Percentiles rank a stretch among this genome's conserved stretches.
Conservation (phyloP, 148 eudicot genomes). For the Vaccinium macrocarpon region DNA sequence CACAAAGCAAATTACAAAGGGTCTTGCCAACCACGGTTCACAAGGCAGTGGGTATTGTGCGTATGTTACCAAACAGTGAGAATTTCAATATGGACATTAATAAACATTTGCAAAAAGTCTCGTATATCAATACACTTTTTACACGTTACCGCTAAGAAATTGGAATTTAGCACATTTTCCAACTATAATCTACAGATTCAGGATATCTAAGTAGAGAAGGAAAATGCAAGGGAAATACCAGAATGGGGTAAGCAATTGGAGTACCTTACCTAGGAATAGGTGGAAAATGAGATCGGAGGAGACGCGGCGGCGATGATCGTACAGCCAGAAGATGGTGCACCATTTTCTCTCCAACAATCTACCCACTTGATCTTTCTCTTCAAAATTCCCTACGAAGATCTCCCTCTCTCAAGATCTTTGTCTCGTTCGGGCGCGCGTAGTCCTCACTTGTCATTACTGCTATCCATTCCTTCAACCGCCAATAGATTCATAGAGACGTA, state of each 20-base stretch:
- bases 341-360: conserved; percentile 12
- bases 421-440: neutral
- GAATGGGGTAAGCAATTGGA: neutral
- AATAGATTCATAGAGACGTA: too few species aligned
- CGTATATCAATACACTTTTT: too few species aligned
- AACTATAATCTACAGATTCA: neutral
- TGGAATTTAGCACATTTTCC: too few species aligned
- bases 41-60: too few species aligned
- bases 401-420: neutral
- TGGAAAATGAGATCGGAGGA: conserved; percentile 29
- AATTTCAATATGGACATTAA: too few species aligned
- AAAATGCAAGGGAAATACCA: neutral
- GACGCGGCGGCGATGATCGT: conserved; percentile 29
- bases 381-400: neutral
- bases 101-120: too few species aligned
- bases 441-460: neutral
- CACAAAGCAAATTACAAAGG: too few species aligned
- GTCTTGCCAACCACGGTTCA: too few species aligned
- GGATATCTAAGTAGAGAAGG: neutral
- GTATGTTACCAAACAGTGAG: neutral
- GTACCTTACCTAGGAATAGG: conserved; percentile 25
- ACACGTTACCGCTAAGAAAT: too few species aligned
- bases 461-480: neutral
- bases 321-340: conserved; percentile 25
- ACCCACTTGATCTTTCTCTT: neutral